Conservation (phyloP, 106 monocot genomes). For the Dendrobium catenatum region DNA sequence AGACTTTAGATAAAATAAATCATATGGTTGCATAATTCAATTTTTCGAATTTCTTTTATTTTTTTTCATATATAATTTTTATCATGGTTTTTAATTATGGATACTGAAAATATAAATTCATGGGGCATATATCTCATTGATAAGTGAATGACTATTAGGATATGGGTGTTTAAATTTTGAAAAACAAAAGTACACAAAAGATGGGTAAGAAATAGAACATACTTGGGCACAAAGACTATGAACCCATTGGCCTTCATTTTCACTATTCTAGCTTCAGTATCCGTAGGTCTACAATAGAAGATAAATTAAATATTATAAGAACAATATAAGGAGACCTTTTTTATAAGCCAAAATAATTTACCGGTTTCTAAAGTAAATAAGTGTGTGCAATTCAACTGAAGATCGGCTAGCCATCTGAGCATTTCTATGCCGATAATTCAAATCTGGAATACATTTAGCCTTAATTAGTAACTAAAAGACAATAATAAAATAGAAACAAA, state of each 20-base stretch:
- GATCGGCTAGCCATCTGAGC: constrained; percentile 98
- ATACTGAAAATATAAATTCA: too few species aligned
- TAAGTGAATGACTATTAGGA: too few species aligned
- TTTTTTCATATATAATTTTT: too few species aligned
- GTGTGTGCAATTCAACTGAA: constrained; percentile 93
- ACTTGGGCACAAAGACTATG: constrained; percentile 98
- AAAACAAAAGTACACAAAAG: background rate
- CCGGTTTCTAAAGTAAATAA: constrained; percentile 89
- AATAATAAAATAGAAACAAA: background rate
- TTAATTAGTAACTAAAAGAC: background rate
- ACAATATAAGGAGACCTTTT: background rate
- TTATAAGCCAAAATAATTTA: constrained; percentile 16
- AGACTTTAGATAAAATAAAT: too few species aligned
- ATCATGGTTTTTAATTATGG: too few species aligned
- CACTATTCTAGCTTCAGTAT: constrained; percentile 90
- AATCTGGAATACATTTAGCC: constrained; percentile 34
- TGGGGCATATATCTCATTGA: too few species aligned
- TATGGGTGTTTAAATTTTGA: background rate
- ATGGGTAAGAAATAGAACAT: constrained; percentile 18
- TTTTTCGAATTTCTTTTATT: too few species aligned
- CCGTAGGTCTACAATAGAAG: constrained; percentile 60
- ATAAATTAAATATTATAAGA: constrained; percentile 3
- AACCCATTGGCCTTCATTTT: constrained; percentile 95
- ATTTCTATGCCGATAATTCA: constrained; percentile 95
- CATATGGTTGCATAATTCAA: too few species aligned